These are phyloP conservation scores for Blepharisma undulans DNA, from an alignment of 169 alveolate species.

Conservation along the genomic window DNA sequence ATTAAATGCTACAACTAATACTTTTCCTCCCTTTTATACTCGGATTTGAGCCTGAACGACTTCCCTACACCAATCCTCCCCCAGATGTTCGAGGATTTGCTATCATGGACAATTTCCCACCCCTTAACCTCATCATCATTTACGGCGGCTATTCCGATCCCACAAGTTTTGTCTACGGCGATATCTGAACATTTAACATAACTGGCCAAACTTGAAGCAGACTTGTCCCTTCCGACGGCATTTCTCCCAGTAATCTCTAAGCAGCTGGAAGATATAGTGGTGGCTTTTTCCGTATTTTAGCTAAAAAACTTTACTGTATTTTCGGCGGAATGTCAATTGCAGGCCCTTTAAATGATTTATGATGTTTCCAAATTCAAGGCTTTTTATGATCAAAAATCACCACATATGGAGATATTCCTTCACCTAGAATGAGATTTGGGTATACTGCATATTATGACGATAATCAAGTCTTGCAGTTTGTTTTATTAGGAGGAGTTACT, in stretches of 20 bases:
- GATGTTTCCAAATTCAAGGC: neutral
- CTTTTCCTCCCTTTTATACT: neutral
- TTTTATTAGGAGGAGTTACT: neutral
- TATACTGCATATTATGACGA: neutral
- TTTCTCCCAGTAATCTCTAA: neutral
- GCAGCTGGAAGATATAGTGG: neutral
- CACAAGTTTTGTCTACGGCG: neutral
- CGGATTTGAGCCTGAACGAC: neutral
- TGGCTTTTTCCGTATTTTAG: neutral
- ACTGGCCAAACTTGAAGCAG: neutral
- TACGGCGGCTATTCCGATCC: neutral
- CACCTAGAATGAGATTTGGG: neutral
- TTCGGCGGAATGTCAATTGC: neutral
- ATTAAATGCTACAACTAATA: neutral
- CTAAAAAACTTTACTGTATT: neutral
- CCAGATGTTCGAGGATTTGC: neutral
- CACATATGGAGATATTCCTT: neutral
- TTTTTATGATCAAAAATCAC: neutral
- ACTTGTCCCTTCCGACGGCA: neutral
- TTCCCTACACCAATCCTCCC: neutral
- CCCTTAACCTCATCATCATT: neutral
- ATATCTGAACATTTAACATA: neutral
- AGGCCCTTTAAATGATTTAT: constrained; percentile 13
- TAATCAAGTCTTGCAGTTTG: neutral
- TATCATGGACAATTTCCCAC: neutral